Evolutionary conservation across 108 stramenopile species (phyloP).

Genomic region (Skeletonema tropicum): DNA sequence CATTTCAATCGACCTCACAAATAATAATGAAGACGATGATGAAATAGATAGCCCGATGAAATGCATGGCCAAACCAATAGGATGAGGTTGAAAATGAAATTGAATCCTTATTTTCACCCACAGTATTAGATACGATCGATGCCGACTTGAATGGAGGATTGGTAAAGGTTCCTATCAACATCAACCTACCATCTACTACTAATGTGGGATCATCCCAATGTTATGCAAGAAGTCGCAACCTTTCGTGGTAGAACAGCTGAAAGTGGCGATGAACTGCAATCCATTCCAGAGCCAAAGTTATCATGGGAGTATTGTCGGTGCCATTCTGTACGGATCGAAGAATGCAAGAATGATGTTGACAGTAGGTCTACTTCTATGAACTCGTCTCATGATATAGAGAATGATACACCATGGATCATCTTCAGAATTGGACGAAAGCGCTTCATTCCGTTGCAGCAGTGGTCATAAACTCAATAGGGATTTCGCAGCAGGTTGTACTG

Average conservation of each 20-base stretch:
- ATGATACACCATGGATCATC: too few species aligned
- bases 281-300: conserved; percentile 52
- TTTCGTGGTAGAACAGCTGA: conserved; percentile 59
- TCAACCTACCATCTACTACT: not conserved
- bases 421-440: too few species aligned
- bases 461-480: too few species aligned
- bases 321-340: not conserved
- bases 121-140: conserved; percentile 10
- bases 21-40: not conserved
- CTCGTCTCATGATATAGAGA: too few species aligned
- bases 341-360: not conserved
- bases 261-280: conserved; percentile 37
- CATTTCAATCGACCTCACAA: conserved; percentile 12
- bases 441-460: too few species aligned
- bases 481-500: too few species aligned
- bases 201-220: too few species aligned
- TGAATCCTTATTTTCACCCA: conserved; percentile 37
- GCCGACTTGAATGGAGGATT: conserved; percentile 26
- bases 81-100: conserved; percentile 15
- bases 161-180: not conserved
- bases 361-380: too few species aligned
- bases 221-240: conserved; percentile 7
- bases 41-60: not conserved
- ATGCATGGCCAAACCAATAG: conserved; percentile 10
- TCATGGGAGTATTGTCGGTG: conserved; percentile 57